Conservation (phyloP, 2,329 filamentous ascomycete species). For the Diplodia scrobiculata region DNA sequence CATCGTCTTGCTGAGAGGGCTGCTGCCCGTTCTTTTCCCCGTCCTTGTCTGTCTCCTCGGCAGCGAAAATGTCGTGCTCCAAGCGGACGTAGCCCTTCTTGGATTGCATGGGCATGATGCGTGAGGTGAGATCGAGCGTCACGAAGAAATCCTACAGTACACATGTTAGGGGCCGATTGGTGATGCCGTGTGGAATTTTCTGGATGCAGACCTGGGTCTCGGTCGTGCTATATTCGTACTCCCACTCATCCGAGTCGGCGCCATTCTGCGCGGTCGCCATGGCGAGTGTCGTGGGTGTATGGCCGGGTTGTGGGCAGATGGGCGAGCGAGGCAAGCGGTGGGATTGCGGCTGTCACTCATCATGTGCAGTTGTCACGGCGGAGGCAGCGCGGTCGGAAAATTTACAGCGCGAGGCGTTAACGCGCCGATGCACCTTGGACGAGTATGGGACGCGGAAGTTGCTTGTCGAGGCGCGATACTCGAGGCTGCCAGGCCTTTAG, state of each 20-base stretch:
- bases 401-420: not conserved
- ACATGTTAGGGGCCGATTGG: not conserved
- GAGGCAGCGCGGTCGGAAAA: conserved; percentile 13
- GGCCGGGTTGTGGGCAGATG: not conserved
- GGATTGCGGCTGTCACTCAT: conserved; percentile 1
- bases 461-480: not conserved
- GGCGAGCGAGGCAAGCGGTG: not conserved
- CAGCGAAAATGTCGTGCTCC: conserved; percentile 23
- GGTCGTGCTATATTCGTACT: conserved; percentile 61
- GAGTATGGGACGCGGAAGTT: not conserved
- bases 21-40: not conserved
- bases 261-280: conserved; percentile 20
- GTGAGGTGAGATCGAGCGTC: conserved; percentile 59
- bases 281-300: not conserved
- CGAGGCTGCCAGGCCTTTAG: not conserved
- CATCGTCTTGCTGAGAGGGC: not conserved
- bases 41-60: conserved; percentile 10
- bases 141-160: conserved; percentile 58
- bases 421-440: not conserved
- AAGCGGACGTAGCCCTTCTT: conserved; percentile 17
- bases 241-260: conserved; percentile 54
- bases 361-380: conserved; percentile 4
- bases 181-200: conserved; percentile 14
- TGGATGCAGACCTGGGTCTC: conserved; percentile 53
- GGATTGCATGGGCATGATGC: conserved; percentile 34